Evolutionary conservation across 148 eudicot genomes (phyloP).

Genomic region (Nyssa sinensis): DNA sequence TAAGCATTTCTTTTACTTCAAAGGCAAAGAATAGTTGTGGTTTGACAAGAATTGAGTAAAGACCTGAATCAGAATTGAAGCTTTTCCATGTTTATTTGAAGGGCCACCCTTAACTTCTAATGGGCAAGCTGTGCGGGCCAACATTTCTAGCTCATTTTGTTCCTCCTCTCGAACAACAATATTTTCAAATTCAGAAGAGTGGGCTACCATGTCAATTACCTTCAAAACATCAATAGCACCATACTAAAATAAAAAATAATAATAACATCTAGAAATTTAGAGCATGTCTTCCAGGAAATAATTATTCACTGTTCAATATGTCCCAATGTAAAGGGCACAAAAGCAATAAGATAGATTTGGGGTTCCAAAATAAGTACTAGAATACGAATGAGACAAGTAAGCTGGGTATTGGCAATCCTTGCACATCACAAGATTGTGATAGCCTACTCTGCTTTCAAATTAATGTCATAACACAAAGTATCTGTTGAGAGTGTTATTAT

Average conservation of each 20-base stretch:
- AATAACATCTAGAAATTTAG: not conserved
- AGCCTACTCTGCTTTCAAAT: not conserved
- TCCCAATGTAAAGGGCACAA: not conserved
- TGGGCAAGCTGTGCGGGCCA: slow-evolving; percentile 74
- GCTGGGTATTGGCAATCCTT: not conserved
- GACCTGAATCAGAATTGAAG: slow-evolving; percentile 97
- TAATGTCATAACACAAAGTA: not conserved
- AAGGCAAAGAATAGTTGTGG: not conserved
- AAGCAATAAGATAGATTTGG: not conserved
- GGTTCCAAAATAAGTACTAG: not conserved
- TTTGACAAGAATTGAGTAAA: slow-evolving; percentile 1
- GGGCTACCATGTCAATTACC: slow-evolving; percentile 99
- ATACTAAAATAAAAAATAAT: not conserved
- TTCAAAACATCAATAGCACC: slow-evolving; percentile 24
- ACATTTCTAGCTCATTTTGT: slow-evolving; percentile 79
- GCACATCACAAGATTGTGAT: too few species aligned
- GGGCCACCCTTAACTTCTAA: slow-evolving; percentile 94
- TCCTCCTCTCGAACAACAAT: slow-evolving; percentile 97
- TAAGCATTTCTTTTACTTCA: slow-evolving; percentile 1
- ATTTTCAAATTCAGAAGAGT: slow-evolving; percentile 98
- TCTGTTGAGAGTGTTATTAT: too few species aligned
- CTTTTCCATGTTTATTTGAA: slow-evolving; percentile 92
- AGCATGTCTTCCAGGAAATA: not conserved
- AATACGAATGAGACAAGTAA: not conserved
- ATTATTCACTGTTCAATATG: not conserved